These are phyloP conservation scores for Calonectria honghensis DNA, from an alignment of 2,329 filamentous ascomycete genomes.

Conservation along the genomic window DNA sequence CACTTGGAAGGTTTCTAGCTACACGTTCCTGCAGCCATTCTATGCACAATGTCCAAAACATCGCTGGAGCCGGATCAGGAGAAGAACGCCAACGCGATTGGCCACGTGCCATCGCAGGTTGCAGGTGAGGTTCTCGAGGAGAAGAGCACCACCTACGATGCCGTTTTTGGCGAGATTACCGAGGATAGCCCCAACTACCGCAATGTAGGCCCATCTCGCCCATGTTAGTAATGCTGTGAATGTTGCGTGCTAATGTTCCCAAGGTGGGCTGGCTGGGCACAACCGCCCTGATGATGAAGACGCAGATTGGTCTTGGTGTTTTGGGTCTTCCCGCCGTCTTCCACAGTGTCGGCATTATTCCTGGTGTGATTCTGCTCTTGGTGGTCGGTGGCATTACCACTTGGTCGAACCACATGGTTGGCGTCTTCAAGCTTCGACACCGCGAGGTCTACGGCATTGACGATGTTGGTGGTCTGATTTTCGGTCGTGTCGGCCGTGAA, in stretches of 20 bases:
- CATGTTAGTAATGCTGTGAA: too few species aligned
- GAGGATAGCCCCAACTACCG: conserved; percentile 18
- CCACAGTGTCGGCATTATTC: conserved; percentile 66
- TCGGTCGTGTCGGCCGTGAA: conserved; percentile 65
- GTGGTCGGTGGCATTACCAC: conserved; percentile 65
- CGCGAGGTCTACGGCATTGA: conserved; percentile 71
- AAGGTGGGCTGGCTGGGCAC: conserved; percentile 62
- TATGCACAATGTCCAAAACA: neutral
- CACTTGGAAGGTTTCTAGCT: neutral
- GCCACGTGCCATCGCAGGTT: neutral
- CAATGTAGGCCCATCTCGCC: conserved; percentile 34
- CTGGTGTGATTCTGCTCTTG: conserved; percentile 65
- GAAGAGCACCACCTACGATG: conserved; percentile 7
- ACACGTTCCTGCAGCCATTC: neutral
- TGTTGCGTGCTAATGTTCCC: neutral
- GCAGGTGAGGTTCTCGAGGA: neutral
- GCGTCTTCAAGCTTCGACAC: conserved; percentile 70
- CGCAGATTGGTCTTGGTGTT: conserved; percentile 65
- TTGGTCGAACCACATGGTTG: conserved; percentile 69
- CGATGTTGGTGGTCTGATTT: conserved; percentile 68
- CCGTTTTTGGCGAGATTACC: conserved; percentile 22
- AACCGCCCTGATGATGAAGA: conserved; percentile 66
- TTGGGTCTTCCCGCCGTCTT: conserved; percentile 67
- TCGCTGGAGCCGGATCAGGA: neutral
- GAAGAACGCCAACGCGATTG: neutral